Conservation (phyloP, 2,329 filamentous ascomycete species). For the Xylaria sp. region DNA sequence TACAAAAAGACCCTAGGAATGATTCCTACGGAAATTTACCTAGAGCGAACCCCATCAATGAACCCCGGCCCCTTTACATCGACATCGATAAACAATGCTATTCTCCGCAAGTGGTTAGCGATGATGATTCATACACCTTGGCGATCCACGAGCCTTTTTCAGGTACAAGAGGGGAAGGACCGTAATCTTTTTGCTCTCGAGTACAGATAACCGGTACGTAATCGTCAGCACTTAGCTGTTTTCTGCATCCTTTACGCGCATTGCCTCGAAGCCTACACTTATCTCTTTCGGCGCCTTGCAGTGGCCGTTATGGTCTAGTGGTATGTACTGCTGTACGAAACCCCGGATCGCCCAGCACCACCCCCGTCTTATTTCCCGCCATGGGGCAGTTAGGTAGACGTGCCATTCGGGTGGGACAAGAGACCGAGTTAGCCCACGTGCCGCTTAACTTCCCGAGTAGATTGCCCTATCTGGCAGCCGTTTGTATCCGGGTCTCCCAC, state of each 20-base stretch:
- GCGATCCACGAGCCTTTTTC: constrained; percentile 10
- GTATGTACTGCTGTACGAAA: constrained; percentile 8
- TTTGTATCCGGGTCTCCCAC: constrained; percentile 12
- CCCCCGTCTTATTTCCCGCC: constrained; percentile 25
- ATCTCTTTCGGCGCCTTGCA: constrained; percentile 20
- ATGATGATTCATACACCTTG: constrained; percentile 2
- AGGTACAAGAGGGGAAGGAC: neutral
- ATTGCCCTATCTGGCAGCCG: constrained; percentile 22
- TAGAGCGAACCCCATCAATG: neutral
- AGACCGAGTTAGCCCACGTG: constrained; percentile 25
- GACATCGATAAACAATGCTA: neutral
- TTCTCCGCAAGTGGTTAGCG: constrained; percentile 19
- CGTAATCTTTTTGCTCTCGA: constrained; percentile 6
- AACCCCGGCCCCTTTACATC: neutral
- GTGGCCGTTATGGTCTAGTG: constrained; percentile 14
- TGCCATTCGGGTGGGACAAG: constrained; percentile 29
- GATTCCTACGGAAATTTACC: constrained; percentile 11
- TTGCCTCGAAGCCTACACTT: constrained; percentile 2
- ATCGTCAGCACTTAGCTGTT: constrained; percentile 7
- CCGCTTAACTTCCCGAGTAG: constrained; percentile 18
- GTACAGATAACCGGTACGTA: constrained; percentile 11
- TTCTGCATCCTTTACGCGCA: constrained; percentile 14
- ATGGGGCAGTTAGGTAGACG: constrained; percentile 18
- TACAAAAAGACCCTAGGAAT: constrained; percentile 4
- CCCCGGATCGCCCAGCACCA: constrained; percentile 24